Percentiles rank a stretch among this genome's conserved stretches.
Conservation (phyloP, 768 basidiomycete genomes). For the Kwoniella sp. region DNA sequence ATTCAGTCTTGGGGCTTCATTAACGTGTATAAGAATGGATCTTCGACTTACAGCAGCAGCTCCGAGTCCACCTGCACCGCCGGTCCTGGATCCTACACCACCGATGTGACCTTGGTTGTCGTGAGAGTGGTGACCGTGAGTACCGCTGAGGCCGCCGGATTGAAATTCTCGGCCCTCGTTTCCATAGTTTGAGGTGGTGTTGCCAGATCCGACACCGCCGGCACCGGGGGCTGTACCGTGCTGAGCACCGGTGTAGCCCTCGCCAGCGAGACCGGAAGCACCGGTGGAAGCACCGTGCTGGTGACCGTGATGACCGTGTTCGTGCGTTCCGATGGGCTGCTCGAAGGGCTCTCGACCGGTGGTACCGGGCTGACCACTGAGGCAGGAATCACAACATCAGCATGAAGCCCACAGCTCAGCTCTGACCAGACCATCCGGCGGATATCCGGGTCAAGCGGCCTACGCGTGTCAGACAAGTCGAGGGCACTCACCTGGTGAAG, state of each 20-base stretch:
- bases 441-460: background rate
- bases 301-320: slow-evolving; percentile 18
- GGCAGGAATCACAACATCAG: background rate
- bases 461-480: background rate
- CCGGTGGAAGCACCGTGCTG: background rate
- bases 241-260: background rate
- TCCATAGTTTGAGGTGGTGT: background rate
- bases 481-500: slow-evolving; percentile 25
- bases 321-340: slow-evolving; percentile 21
- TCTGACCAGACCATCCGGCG: background rate
- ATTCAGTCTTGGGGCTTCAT: too few relatives aligned
- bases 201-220: slow-evolving; percentile 13
- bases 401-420: background rate
- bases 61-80: slow-evolving; percentile 5
- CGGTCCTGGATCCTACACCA: background rate
- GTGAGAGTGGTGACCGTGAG: slow-evolving; percentile 1
- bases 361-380: slow-evolving; percentile 43
- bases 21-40: too few relatives aligned
- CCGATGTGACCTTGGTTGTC: background rate
- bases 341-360: slow-evolving; percentile 50
- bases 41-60: slow-evolving; percentile 8
- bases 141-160: slow-evolving; percentile 8
- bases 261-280: slow-evolving; percentile 7
- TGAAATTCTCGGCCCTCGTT: background rate
- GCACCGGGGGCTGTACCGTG: slow-evolving; percentile 17